Conservation (phyloP, 495 filamentous ascomycete species). For the Glarea lozoyensis region DNA sequence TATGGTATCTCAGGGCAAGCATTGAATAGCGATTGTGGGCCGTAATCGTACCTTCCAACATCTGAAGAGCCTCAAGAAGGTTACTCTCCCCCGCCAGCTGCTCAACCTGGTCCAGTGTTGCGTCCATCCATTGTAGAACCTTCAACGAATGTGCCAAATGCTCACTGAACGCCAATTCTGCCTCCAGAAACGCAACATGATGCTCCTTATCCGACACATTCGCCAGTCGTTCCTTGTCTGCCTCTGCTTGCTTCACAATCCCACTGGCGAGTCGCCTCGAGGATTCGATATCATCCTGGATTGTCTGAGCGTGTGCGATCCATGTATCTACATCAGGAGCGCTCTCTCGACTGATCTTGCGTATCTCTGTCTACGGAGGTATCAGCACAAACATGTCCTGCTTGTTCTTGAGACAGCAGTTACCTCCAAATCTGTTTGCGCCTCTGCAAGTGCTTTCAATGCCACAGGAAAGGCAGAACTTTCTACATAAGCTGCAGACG, state of each 20-base stretch:
- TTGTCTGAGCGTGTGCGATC: conserved; percentile 71
- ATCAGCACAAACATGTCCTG: too few species aligned
- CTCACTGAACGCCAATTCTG: conserved; percentile 69
- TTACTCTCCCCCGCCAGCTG: conserved; percentile 34
- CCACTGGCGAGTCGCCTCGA: conserved; percentile 63
- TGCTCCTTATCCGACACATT: conserved; percentile 45
- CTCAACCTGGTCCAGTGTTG: conserved; percentile 42
- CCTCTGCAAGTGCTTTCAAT: conserved; percentile 53
- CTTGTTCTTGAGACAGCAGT: conserved; percentile 2
- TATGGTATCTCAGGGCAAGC: too few species aligned
- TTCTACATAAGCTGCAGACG: conserved; percentile 40
- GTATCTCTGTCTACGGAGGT: conserved; percentile 44
- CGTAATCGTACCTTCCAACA: conserved; percentile 42
- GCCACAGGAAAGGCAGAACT: conserved; percentile 43
- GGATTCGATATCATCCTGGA: conserved; percentile 72
- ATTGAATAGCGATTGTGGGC: too few species aligned
- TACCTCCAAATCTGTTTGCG: conserved; percentile 64
- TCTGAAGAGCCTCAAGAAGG: conserved; percentile 39
- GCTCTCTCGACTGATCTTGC: conserved; percentile 59
- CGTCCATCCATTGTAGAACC: conserved; percentile 45
- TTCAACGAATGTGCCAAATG: conserved; percentile 54
- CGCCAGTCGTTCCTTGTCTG: conserved; percentile 45
- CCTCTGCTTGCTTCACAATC: conserved; percentile 64
- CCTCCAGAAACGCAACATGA: conserved; percentile 64
- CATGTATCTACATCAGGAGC: conserved; percentile 74